Evolutionary conservation across 345 rosid genomes (phyloP).

Genomic region (Acer saccharum): DNA sequence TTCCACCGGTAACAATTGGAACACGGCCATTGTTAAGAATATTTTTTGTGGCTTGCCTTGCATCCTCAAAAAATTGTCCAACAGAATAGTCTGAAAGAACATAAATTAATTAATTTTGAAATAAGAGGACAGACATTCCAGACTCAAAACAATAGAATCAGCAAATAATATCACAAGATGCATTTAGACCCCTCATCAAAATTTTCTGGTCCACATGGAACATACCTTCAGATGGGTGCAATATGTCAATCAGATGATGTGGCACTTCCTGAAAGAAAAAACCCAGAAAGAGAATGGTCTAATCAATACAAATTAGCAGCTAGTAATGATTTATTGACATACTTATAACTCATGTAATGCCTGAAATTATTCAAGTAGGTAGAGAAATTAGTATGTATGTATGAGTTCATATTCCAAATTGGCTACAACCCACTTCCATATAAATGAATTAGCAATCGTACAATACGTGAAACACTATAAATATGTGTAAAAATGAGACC

Average conservation of each 20-base stretch:
- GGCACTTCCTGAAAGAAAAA: conserved; percentile 67
- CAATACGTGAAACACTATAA: not conserved
- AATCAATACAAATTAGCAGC: no score
- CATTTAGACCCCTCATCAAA: conserved; percentile 10
- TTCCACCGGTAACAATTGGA: conserved; percentile 90
- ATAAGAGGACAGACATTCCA: not conserved
- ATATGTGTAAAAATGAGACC: conserved; percentile 34
- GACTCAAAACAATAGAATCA: conserved; percentile 5
- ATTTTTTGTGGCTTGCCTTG: conserved; percentile 68
- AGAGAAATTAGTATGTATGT: not conserved
- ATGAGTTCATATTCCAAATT: not conserved
- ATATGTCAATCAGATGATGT: conserved; percentile 82
- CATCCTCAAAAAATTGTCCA: conserved; percentile 76
- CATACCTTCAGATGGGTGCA: conserved; percentile 84
- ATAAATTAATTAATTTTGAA: not conserved
- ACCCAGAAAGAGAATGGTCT: no score
- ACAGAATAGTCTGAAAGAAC: conserved; percentile 75
- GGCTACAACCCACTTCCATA: not conserved
- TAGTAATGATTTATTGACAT: no score
- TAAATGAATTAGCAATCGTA: no score
- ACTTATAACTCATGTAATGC: no score
- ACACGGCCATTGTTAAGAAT: conserved; percentile 58
- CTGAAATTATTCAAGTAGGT: no score
- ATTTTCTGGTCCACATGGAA: conserved; percentile 11
- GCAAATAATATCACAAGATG: conserved; percentile 8